Evolutionary conservation across 768 basidiomycete species (phyloP).

Genomic region (Megacollybia marginata): DNA sequence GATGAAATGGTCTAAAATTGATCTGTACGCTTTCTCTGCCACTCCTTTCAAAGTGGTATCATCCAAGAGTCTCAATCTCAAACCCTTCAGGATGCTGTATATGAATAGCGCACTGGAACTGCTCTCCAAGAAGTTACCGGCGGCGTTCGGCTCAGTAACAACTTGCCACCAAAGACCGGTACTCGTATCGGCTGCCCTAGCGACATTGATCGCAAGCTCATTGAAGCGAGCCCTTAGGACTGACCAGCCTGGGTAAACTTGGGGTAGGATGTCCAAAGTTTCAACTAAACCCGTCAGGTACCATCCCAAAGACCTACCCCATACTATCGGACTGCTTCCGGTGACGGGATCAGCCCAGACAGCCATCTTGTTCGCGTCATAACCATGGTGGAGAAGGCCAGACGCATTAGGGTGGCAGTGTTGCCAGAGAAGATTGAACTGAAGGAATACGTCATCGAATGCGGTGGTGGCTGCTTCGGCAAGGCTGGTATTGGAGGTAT

Average conservation of each 20-base stretch:
- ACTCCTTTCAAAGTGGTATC: conserved; percentile 31
- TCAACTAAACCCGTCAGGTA: conserved; percentile 44
- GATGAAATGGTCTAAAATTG: conserved; percentile 33
- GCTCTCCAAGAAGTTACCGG: conserved; percentile 43
- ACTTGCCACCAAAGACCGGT: conserved; percentile 45
- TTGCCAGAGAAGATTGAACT: conserved; percentile 14
- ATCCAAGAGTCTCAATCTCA: conserved; percentile 31
- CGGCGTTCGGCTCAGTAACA: conserved; percentile 37
- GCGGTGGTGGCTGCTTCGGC: conserved; percentile 12
- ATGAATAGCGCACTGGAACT: conserved; percentile 40
- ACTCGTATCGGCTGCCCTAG: conserved; percentile 28
- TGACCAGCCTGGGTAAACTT: conserved; percentile 19
- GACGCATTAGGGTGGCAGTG: conserved; percentile 11
- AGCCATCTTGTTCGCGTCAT: conserved; percentile 35
- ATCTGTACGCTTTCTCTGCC: conserved; percentile 33
- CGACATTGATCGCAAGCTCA: conserved; percentile 26
- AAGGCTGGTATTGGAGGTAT: background rate
- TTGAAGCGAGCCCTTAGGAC: conserved; percentile 25
- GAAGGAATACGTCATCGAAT: conserved; percentile 13
- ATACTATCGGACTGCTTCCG: conserved; percentile 41
- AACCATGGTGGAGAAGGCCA: conserved; percentile 39
- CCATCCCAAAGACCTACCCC: conserved; percentile 39
- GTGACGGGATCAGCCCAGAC: conserved; percentile 38
- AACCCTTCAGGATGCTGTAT: conserved; percentile 36
- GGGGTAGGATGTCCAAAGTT: conserved; percentile 29